Conservation (phyloP, 352 stramenopile species). For the Bremia lactucae region DNA sequence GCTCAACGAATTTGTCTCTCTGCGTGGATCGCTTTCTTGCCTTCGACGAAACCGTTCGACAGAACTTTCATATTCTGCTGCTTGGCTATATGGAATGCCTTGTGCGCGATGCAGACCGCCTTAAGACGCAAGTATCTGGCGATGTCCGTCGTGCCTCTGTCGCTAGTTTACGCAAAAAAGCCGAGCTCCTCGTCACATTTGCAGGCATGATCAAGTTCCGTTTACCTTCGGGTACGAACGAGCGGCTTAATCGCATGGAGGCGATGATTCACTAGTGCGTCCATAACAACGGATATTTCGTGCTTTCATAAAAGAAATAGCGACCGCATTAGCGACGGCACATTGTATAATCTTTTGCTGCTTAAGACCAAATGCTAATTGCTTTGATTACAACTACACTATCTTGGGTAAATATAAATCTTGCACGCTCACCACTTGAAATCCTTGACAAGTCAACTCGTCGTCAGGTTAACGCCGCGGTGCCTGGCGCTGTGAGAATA, state of each 20-base stretch:
- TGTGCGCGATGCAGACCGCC: slow-evolving; percentile 64
- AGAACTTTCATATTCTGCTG: slow-evolving; percentile 80
- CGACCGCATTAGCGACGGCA: slow-evolving; percentile 11
- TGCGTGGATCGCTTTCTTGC: slow-evolving; percentile 79
- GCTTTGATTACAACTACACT: slow-evolving; percentile 22
- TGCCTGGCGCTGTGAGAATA: slow-evolving; percentile 41
- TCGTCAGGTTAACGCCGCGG: slow-evolving; percentile 28
- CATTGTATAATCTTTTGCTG: slow-evolving; percentile 14
- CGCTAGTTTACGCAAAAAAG: slow-evolving; percentile 51
- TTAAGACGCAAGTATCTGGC: slow-evolving; percentile 58
- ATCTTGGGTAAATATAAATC: slow-evolving; percentile 17
- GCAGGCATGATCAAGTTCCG: slow-evolving; percentile 85
- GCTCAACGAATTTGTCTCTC: slow-evolving; percentile 41
- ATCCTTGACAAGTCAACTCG: no score
- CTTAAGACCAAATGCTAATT: slow-evolving; percentile 4
- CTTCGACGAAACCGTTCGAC: slow-evolving; percentile 69
- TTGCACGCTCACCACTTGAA: slow-evolving; percentile 13
- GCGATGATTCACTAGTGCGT: slow-evolving; percentile 83
- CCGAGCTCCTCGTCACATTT: slow-evolving; percentile 79
- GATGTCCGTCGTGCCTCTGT: slow-evolving; percentile 40
- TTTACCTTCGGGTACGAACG: slow-evolving; percentile 66
- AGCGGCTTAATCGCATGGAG: slow-evolving; percentile 80
- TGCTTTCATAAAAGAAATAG: background rate
- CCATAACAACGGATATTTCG: slow-evolving; percentile 1
- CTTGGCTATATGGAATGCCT: slow-evolving; percentile 84